Evolutionary conservation across 1,284 basidiomycete genomes (phyloP).

Genomic region (Ganoderma boninense): DNA sequence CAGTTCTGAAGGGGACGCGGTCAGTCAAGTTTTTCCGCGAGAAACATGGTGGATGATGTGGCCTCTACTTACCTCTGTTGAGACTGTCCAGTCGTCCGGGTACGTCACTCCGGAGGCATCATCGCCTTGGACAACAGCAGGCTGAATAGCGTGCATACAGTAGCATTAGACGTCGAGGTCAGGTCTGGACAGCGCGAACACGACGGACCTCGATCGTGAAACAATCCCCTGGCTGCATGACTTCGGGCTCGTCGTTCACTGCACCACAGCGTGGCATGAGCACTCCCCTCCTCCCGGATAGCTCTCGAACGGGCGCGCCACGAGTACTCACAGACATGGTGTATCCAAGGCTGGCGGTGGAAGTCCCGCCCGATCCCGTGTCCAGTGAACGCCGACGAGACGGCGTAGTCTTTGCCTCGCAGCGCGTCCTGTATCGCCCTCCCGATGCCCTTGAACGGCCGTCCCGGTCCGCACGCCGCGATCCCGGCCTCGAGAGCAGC

Average conservation of each 20-base stretch:
- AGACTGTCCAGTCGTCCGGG: constrained; percentile 90
- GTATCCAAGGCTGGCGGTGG: constrained; percentile 87
- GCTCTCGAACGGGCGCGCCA: neutral
- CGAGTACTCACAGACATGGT: constrained; percentile 65
- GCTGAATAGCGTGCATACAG: constrained; percentile 51
- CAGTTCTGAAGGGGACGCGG: constrained; percentile 56
- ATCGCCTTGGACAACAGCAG: constrained; percentile 78
- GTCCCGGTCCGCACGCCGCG: constrained; percentile 78
- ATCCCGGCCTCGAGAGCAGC: constrained; percentile 81
- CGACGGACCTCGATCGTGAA: constrained; percentile 84
- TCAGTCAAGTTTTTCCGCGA: neutral
- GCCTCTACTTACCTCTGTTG: constrained; percentile 75
- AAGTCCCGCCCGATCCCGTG: constrained; percentile 91
- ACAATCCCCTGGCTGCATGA: constrained; percentile 85
- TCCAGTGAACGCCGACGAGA: constrained; percentile 82
- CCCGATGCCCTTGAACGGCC: constrained; percentile 79
- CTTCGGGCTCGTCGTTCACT: constrained; percentile 83
- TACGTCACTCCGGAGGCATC: constrained; percentile 77
- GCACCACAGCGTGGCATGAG: constrained; percentile 4
- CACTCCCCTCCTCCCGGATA: neutral
- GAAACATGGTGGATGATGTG: neutral
- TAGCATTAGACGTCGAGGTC: neutral
- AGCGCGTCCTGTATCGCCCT: constrained; percentile 72
- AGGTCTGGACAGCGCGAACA: neutral
- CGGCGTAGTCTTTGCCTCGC: constrained; percentile 55